Conservation (phyloP, 345 rosid genomes). For the Odontarrhena argentea region DNA sequence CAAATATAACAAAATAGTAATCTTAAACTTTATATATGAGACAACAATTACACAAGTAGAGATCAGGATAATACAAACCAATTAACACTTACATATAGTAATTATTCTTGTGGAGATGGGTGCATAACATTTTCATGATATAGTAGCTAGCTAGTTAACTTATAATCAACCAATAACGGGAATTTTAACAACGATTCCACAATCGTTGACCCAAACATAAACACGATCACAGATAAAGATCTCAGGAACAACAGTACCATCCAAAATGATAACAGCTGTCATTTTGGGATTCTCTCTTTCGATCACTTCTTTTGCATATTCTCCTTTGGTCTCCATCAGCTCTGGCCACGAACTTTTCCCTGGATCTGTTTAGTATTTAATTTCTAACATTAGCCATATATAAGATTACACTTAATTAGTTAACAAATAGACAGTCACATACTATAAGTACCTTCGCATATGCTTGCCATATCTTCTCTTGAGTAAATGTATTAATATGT, state of each 20-base stretch:
- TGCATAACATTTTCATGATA: neutral
- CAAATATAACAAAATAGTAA: neutral
- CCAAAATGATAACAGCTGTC: slow-evolving; percentile 24
- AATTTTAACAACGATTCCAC: slow-evolving; percentile 24
- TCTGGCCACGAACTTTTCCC: slow-evolving; percentile 37
- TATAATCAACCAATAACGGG: slow-evolving; percentile 14
- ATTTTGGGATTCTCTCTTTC: slow-evolving; percentile 37
- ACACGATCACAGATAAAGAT: slow-evolving; percentile 26
- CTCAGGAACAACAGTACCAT: neutral
- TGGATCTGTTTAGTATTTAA: slow-evolving; percentile 26
- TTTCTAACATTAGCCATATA: neutral
- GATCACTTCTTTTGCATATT: slow-evolving; percentile 37
- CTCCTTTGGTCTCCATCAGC: slow-evolving; percentile 25
- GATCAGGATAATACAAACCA: neutral
- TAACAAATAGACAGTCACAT: no score
- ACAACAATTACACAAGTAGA: slow-evolving; percentile 5
- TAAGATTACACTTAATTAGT: no score
- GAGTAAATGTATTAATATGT: neutral
- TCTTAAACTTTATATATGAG: slow-evolving; percentile 13
- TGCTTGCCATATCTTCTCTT: slow-evolving; percentile 22
- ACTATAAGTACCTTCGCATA: slow-evolving; percentile 26
- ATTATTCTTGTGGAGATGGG: neutral
- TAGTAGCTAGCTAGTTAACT: neutral
- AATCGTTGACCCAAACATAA: slow-evolving; percentile 30
- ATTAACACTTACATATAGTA: neutral